phyloP scores from a whole-genome alignment of 2,329 filamentous ascomycete species.

The Aureobasidium pullulans region DNA sequence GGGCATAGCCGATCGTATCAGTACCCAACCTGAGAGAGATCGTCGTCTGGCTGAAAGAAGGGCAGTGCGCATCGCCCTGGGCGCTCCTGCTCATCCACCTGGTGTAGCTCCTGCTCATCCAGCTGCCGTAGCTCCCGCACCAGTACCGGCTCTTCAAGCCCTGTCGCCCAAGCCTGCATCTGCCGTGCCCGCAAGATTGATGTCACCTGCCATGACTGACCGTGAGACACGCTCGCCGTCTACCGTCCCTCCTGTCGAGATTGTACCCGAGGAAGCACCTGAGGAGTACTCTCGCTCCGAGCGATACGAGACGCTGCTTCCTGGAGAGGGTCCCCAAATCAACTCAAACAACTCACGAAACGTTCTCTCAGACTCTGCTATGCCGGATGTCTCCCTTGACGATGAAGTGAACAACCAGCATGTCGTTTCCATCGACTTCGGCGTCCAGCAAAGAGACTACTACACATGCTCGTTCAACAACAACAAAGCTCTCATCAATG shows the following conservation, averaged over 20 bases:
- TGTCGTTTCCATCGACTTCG: slow-evolving; percentile 24
- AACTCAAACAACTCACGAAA: not conserved
- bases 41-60: not conserved
- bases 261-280: slow-evolving; percentile 19
- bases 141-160: not conserved
- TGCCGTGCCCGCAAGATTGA: slow-evolving; percentile 8
- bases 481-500: slow-evolving; percentile 19
- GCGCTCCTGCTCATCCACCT: not conserved
- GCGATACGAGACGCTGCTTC: slow-evolving; percentile 27
- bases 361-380: not conserved
- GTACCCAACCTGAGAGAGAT: not conserved
- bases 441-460: slow-evolving; percentile 25
- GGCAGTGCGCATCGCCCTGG: not conserved
- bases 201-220: slow-evolving; percentile 3
- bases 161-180: slow-evolving; percentile 11
- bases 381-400: not conserved
- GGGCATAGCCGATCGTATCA: not conserved
- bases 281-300: slow-evolving; percentile 29
- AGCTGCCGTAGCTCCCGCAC: not conserved
- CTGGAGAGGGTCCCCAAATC: slow-evolving; percentile 17
- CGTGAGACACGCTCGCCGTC: slow-evolving; percentile 25
- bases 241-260: slow-evolving; percentile 25
- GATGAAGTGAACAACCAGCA: slow-evolving; percentile 13
- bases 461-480: slow-evolving; percentile 23
- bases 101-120: not conserved